A percentile compares a stretch with the other conserved stretches of the same genome.
Evolutionary conservation across 148 eudicot species (phyloP).

Genomic region (Suaeda aralocaspica): DNA sequence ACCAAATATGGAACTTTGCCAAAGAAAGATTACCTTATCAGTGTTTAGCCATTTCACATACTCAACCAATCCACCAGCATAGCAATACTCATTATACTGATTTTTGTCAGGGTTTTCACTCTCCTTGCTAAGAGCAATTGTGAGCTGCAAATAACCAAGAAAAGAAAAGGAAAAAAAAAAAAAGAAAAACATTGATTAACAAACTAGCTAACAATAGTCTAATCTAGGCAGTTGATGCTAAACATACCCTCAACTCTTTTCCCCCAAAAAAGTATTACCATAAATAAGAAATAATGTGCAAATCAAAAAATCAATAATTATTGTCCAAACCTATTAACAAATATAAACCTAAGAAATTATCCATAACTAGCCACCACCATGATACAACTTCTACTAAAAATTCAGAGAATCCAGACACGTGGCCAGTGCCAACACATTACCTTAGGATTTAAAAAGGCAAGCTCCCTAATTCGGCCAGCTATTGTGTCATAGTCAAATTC

Average conservation of each 20-base stretch:
- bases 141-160: conserved; percentile 47
- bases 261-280: not conserved
- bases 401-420: not conserved
- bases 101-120: conserved; percentile 55
- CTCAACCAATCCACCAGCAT: conserved; percentile 89
- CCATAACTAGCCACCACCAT: not conserved
- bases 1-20: conserved; percentile 5
- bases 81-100: conserved; percentile 57
- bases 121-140: conserved; percentile 65
- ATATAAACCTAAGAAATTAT: not conserved
- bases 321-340: not conserved
- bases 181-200: not conserved
- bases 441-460: conserved; percentile 94
- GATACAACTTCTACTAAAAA: not conserved
- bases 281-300: not conserved
- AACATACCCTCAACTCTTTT: not conserved
- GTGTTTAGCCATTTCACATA: conserved; percentile 94
- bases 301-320: not conserved
- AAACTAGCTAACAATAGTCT: not conserved
- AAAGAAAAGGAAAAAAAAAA: too few species aligned
- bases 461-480: conserved; percentile 94
- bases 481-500: conserved; percentile 79
- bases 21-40: conserved; percentile 56
- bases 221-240: not conserved
- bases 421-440: conserved; percentile 29